A percentile compares a stretch with the other conserved stretches of the same genome.
Conservation (phyloP, 257 asterid species). For the Ocimum tenuiflorum region DNA sequence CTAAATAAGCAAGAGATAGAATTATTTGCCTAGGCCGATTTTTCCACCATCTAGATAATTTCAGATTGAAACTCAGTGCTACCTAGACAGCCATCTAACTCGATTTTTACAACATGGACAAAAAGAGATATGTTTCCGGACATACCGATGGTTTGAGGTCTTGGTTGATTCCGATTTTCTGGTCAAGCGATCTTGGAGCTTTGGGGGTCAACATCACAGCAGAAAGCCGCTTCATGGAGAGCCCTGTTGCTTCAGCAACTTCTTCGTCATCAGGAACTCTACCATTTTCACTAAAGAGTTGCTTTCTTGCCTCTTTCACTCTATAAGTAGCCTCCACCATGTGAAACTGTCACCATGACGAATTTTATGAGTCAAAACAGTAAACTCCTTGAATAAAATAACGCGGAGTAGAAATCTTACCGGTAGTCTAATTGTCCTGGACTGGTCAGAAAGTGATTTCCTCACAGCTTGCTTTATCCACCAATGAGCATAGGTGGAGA, state of each 20-base stretch:
- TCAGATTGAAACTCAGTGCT: too few species aligned
- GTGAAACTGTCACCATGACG: slow-evolving; percentile 55
- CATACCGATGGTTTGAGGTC: slow-evolving; percentile 77
- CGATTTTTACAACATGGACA: too few species aligned
- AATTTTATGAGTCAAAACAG: background rate
- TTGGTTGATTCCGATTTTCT: slow-evolving; percentile 64
- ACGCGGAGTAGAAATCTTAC: slow-evolving; percentile 28
- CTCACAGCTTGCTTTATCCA: slow-evolving; percentile 88
- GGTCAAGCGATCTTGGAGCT: slow-evolving; percentile 93
- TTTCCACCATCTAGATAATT: too few species aligned
- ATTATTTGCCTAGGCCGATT: too few species aligned
- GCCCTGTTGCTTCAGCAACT: slow-evolving; percentile 79
- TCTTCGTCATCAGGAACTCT: slow-evolving; percentile 63
- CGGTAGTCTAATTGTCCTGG: slow-evolving; percentile 59
- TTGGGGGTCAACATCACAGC: slow-evolving; percentile 77
- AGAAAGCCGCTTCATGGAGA: slow-evolving; percentile 76
- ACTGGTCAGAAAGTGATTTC: slow-evolving; percentile 64
- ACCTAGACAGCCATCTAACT: too few species aligned
- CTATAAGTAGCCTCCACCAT: slow-evolving; percentile 85
- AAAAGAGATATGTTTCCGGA: background rate
- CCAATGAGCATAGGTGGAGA: slow-evolving; percentile 98
- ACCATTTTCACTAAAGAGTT: slow-evolving; percentile 56
- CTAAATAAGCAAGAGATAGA: too few species aligned
- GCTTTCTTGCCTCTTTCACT: slow-evolving; percentile 93
- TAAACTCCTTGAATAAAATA: background rate